Evolutionary conservation across 2,329 filamentous ascomycete species (phyloP), one percentile per base, ranked within the genome.

Genomic region (Macrophomina tecta): DNA sequence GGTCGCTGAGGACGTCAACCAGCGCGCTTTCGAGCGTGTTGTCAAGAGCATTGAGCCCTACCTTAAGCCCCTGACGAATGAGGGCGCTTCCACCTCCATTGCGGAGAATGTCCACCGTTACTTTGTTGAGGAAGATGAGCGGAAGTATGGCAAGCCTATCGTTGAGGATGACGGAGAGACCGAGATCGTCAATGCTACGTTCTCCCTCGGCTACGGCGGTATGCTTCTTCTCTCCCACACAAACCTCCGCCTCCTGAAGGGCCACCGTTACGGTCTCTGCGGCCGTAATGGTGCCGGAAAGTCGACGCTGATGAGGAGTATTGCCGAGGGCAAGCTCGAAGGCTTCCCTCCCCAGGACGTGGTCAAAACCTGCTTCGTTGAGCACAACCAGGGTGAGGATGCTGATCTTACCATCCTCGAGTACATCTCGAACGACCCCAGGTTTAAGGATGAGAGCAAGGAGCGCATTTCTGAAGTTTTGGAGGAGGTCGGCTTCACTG

Each of bases 301-400:
- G 83, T 98, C 95, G n/a, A 99, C 95, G 1, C 87, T 99, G 67
- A 98, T 99, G 95, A 92, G 93, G 77, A 93, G 91, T 78, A 99
- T 99, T 74, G 92, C 95, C 61, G 91, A 91, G 68, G 94, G 94
- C 76, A 99, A 99, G 85, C 87, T 99, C 3, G 95, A 99, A 80
- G 95, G 95, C 8, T 99, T 99, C 83, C 95, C 95, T 45, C 85
- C 93, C 16, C 93, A 95, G 77, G 93, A 97, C 71, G 90, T 94
- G 68, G 89, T 99, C 74, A 91, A 92, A 73, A 98, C 94, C 11
- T 98, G 94, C 82, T 99, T 98, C 76, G 95, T 99, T 51, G 95
- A 99, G 84, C 95, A 99, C 84, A 98, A 98, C 82, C 94, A 99
- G 82, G 95, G 95, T 66, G 95, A 98, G 80, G 94, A 97, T 80